A percentile compares a stretch with the other conserved stretches of the same genome.
phyloP scores from a whole-genome alignment of 108 stramenopile species.

The Seminavis robusta region DNA sequence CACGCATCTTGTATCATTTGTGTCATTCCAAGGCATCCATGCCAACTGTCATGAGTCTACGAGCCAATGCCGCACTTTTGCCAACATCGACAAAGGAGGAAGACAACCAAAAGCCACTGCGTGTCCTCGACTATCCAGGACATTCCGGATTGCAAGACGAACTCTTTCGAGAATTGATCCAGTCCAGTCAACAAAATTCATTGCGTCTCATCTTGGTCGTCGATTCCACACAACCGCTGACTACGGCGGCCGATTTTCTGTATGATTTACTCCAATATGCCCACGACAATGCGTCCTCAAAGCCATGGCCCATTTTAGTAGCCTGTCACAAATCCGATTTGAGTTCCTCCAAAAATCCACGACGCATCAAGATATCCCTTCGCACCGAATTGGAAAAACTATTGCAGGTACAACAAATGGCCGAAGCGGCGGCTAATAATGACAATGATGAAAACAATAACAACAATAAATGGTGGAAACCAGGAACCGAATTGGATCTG shows the following conservation, averaged over 20 bases:
- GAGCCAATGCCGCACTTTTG: constrained; percentile 64
- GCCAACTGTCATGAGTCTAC: constrained; percentile 56
- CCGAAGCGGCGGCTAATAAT: neutral
- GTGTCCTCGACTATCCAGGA: constrained; percentile 74
- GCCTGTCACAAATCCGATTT: constrained; percentile 61
- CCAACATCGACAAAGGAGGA: neutral
- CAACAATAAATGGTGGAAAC: too few relatives aligned
- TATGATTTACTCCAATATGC: constrained; percentile 31
- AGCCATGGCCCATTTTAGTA: constrained; percentile 41
- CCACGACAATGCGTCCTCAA: constrained; percentile 7
- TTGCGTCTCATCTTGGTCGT: constrained; percentile 47
- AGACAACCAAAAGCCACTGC: constrained; percentile 6
- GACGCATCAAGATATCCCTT: constrained; percentile 68
- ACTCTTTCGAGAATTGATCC: constrained; percentile 8
- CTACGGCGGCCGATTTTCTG: constrained; percentile 52
- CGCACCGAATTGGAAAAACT: constrained; percentile 75
- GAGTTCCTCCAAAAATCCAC: constrained; percentile 64
- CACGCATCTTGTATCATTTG: constrained; percentile 30
- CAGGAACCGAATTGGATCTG: too few relatives aligned
- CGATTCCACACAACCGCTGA: constrained; percentile 65
- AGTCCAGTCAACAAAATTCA: neutral
- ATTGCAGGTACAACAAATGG: constrained; percentile 34
- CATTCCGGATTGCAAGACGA: constrained; percentile 33
- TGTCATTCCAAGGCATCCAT: neutral
- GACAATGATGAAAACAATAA: too few relatives aligned